Conservation (phyloP, 2,329 filamentous ascomycete genomes). For the Neospermospora avenae region DNA sequence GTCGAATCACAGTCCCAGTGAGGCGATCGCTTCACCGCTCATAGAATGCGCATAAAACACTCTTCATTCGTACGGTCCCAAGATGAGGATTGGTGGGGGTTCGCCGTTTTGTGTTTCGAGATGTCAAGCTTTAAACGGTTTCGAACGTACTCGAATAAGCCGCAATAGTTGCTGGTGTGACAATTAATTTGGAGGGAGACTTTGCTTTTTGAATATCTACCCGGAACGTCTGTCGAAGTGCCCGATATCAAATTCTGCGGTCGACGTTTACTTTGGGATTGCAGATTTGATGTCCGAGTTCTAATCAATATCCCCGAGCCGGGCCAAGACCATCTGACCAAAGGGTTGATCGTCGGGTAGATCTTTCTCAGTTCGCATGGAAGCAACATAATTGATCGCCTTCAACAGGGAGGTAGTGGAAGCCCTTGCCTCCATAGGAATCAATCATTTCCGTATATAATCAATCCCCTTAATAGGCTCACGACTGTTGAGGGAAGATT, state of each 20-base stretch:
- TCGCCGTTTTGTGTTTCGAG: background rate
- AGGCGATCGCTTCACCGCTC: slow-evolving; percentile 6
- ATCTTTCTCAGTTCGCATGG: slow-evolving; percentile 1
- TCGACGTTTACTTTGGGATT: background rate
- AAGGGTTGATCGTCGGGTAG: slow-evolving; percentile 3
- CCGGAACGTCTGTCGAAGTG: background rate
- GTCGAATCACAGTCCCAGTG: background rate
- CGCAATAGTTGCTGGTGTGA: background rate
- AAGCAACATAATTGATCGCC: background rate
- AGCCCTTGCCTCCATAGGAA: too few relatives aligned
- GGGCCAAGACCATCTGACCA: background rate
- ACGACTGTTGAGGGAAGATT: too few relatives aligned
- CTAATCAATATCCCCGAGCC: background rate
- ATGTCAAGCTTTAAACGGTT: background rate
- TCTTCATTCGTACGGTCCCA: background rate
- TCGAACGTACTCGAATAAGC: too few relatives aligned
- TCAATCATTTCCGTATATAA: too few relatives aligned
- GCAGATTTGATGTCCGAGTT: slow-evolving; percentile 1
- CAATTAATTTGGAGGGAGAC: background rate
- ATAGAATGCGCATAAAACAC: background rate
- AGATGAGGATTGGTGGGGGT: background rate
- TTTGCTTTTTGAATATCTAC: background rate
- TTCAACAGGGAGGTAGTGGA: background rate
- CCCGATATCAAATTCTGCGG: background rate
- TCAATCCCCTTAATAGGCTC: too few relatives aligned